These are phyloP conservation scores for Gloeostereum incarnatum DNA, from an alignment of 768 basidiomycete genomes.

Conservation along the genomic window DNA sequence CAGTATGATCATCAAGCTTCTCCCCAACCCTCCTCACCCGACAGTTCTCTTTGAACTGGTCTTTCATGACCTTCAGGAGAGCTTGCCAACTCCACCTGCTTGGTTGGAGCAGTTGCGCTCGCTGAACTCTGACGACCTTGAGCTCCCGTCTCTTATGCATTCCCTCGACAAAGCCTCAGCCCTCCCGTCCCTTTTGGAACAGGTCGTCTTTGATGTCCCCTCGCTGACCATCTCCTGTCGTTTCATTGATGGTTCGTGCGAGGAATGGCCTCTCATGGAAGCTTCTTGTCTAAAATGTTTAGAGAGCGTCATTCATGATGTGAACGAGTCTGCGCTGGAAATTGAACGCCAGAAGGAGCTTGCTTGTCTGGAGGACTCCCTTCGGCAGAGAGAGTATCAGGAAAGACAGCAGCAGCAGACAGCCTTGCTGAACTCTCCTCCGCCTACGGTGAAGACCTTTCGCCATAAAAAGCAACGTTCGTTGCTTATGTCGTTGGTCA, in stretches of 20 bases:
- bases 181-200: slow-evolving; percentile 40
- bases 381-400: slow-evolving; percentile 6
- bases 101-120: slow-evolving; percentile 50
- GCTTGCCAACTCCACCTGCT: slow-evolving; percentile 34
- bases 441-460: slow-evolving; percentile 21
- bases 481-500: slow-evolving; percentile 59
- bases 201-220: slow-evolving; percentile 55
- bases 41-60: slow-evolving; percentile 51
- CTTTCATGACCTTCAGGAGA: slow-evolving; percentile 34
- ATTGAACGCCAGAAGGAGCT: slow-evolving; percentile 18
- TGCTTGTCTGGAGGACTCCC: too few species aligned
- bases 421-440: slow-evolving; percentile 10
- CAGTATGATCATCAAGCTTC: slow-evolving; percentile 60
- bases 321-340: slow-evolving; percentile 36
- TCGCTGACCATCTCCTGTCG: slow-evolving; percentile 34
- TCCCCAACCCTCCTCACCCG: slow-evolving; percentile 32
- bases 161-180: slow-evolving; percentile 54
- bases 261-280: slow-evolving; percentile 37
- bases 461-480: slow-evolving; percentile 68
- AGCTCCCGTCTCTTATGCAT: slow-evolving; percentile 41
- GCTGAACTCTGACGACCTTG: slow-evolving; percentile 41
- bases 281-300: slow-evolving; percentile 36
- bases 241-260: slow-evolving; percentile 47
- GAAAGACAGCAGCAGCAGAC: slow-evolving; percentile 13
- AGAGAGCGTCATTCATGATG: slow-evolving; percentile 40